Percentiles rank a stretch among this genome's conserved stretches.
Evolutionary conservation across 345 rosid genomes (phyloP).

Genomic region (Eucalyptus paniculata): DNA sequence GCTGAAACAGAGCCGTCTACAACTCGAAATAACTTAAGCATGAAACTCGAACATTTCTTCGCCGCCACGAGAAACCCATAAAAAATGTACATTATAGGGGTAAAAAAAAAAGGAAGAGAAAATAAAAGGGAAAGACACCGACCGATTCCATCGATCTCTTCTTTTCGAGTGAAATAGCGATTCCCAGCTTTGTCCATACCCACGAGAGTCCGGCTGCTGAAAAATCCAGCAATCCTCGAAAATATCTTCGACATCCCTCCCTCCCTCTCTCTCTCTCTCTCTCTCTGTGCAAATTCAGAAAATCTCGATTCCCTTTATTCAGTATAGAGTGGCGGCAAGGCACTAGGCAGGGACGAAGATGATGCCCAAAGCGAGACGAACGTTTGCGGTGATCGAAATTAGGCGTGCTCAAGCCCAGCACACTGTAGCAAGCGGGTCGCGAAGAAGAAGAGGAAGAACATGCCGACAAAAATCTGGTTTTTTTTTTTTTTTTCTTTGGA

Average conservation of each 20-base stretch:
- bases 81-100: background rate
- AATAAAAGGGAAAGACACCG: conserved; percentile 14
- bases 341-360: background rate
- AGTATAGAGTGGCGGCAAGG: background rate
- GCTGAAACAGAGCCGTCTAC: background rate
- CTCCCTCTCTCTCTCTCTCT: background rate
- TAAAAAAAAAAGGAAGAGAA: background rate
- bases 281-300: background rate
- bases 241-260: conserved; percentile 63
- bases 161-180: conserved; percentile 61
- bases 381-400: background rate
- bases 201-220: conserved; percentile 29
- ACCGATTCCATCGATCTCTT: conserved; percentile 80
- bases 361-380: background rate
- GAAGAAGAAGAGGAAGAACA: background rate
- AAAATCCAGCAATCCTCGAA: conserved; percentile 54
- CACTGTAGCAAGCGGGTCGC: background rate
- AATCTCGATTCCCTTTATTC: background rate
- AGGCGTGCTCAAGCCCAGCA: background rate
- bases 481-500: background rate
- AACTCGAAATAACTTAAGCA: background rate
- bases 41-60: background rate
- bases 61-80: background rate
- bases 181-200: conserved; percentile 78
- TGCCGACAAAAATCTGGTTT: background rate